phyloP scores from a whole-genome alignment of 108 stramenopile genomes.

The Cyclotella kingstonii region DNA sequence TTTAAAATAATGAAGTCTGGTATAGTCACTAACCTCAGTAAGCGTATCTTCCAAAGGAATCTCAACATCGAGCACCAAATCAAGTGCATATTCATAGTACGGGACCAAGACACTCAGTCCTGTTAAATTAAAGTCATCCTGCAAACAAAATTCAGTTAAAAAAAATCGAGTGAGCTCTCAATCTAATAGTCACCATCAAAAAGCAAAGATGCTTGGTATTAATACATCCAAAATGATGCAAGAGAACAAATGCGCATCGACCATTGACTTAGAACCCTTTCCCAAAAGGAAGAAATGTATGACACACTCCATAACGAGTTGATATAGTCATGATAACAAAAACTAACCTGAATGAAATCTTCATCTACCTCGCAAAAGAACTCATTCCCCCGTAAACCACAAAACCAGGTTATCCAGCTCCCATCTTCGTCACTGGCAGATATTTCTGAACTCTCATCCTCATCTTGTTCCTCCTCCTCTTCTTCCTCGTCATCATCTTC shows the following conservation, averaged over 20 bases:
- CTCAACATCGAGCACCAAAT: slow-evolving; percentile 98
- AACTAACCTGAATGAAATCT: slow-evolving; percentile 93
- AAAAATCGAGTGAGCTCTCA: neutral
- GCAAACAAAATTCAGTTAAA: slow-evolving; percentile 12
- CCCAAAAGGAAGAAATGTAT: neutral
- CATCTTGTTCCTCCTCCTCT: slow-evolving; percentile 73
- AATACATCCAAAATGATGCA: neutral
- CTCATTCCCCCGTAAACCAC: slow-evolving; percentile 94
- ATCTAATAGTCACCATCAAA: neutral
- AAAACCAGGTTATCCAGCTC: slow-evolving; percentile 99
- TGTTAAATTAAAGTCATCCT: slow-evolving; percentile 99
- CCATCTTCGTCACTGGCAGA: slow-evolving; percentile 91
- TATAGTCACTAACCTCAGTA: slow-evolving; percentile 50
- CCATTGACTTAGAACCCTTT: neutral
- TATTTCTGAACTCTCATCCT: slow-evolving; percentile 80
- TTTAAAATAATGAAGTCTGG: neutral
- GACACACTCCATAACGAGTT: too few relatives aligned
- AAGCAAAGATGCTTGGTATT: neutral
- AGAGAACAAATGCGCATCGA: too few relatives aligned
- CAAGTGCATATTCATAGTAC: slow-evolving; percentile 98
- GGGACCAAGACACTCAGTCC: slow-evolving; percentile 92
- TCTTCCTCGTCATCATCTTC: slow-evolving; percentile 51
- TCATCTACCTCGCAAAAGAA: slow-evolving; percentile 98
- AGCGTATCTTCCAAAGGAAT: slow-evolving; percentile 90
- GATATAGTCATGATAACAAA: slow-evolving; percentile 3